A percentile compares a stretch with the other conserved stretches of the same genome.
phyloP scores from a whole-genome alignment of 2,329 filamentous ascomycete species.

The Aspergillus sp. region DNA sequence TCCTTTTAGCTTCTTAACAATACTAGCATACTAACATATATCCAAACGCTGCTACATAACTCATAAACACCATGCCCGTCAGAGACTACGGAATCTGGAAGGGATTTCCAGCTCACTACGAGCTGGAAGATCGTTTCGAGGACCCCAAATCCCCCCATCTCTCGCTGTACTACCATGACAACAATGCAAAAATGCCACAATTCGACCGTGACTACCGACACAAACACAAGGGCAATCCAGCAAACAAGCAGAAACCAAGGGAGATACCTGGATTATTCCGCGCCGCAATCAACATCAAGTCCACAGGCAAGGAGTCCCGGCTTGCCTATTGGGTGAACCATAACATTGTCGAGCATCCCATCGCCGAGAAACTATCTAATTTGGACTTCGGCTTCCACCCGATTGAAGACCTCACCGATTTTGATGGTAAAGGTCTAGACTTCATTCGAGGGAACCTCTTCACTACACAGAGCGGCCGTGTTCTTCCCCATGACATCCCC shows the following conservation, averaged over 20 bases:
- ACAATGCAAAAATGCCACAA: neutral
- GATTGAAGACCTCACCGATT: neutral
- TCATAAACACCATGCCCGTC: slow-evolving; percentile 16
- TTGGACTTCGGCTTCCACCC: slow-evolving; percentile 14
- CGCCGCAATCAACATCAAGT: slow-evolving; percentile 25
- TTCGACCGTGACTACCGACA: slow-evolving; percentile 2
- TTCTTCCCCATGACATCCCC: slow-evolving; percentile 22
- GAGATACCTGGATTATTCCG: slow-evolving; percentile 15
- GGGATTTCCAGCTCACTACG: slow-evolving; percentile 12
- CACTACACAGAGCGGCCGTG: slow-evolving; percentile 12
- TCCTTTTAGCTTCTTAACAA: neutral
- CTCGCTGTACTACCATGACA: slow-evolving; percentile 18
- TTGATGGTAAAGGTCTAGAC: slow-evolving; percentile 10
- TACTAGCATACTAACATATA: neutral
- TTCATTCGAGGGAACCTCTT: slow-evolving; percentile 19
- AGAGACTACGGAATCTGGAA: slow-evolving; percentile 24
- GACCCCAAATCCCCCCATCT: slow-evolving; percentile 16
- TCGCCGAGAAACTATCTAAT: slow-evolving; percentile 6
- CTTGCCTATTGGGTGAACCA: slow-evolving; percentile 19
- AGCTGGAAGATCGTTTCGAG: slow-evolving; percentile 11
- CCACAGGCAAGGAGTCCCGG: slow-evolving; percentile 16
- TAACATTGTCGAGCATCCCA: slow-evolving; percentile 11
- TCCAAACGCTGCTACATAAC: neutral
- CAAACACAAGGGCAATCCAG: neutral
- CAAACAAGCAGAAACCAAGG: neutral